These are phyloP conservation scores for Mercurialis annua DNA, from an alignment of 345 rosid species.

Conservation along the genomic window DNA sequence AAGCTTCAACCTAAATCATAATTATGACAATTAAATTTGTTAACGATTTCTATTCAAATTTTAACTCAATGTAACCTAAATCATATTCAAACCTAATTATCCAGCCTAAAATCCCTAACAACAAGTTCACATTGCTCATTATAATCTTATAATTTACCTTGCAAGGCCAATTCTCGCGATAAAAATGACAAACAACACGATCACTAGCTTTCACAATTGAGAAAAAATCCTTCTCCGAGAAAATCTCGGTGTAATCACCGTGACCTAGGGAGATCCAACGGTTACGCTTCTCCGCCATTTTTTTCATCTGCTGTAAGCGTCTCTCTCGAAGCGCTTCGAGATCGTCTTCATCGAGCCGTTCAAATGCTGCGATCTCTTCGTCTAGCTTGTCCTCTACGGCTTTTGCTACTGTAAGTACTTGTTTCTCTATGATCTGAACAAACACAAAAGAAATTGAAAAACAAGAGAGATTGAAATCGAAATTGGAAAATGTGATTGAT, in stretches of 20 bases:
- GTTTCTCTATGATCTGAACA: slow-evolving; percentile 77
- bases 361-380: slow-evolving; percentile 80
- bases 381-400: slow-evolving; percentile 90
- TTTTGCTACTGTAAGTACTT: slow-evolving; percentile 77
- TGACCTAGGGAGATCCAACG: slow-evolving; percentile 98
- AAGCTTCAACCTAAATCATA: too few relatives aligned
- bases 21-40: too few relatives aligned
- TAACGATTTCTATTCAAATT: background rate
- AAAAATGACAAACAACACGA: slow-evolving; percentile 93
- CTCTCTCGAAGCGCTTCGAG: slow-evolving; percentile 76
- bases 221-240: slow-evolving; percentile 82
- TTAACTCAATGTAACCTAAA: background rate
- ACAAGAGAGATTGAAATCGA: background rate
- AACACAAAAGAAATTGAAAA: background rate
- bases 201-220: slow-evolving; percentile 81
- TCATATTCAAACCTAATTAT: background rate
- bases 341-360: slow-evolving; percentile 81
- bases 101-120: background rate
- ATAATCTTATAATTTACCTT: slow-evolving; percentile 41
- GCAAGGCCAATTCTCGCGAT: slow-evolving; percentile 98
- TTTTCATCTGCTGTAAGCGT: slow-evolving; percentile 87
- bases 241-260: slow-evolving; percentile 85
- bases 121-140: background rate
- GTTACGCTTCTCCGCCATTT: slow-evolving; percentile 84
- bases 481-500: background rate